Conservation (phyloP, 192 early-diverging fungal species). For the Endogone sp. region DNA sequence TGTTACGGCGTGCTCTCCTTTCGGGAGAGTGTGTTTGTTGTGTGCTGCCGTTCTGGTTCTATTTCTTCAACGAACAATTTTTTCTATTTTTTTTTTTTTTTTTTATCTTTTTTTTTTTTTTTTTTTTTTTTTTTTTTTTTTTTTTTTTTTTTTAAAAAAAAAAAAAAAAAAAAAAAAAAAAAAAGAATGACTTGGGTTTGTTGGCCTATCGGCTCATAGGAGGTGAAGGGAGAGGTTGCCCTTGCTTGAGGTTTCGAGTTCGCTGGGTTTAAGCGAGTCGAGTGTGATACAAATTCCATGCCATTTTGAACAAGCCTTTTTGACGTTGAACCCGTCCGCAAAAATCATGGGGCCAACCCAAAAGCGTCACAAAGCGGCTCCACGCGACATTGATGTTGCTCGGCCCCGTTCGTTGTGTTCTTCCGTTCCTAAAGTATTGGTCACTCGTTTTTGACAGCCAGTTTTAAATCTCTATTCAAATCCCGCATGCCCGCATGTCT, state of each 20-base stretch:
- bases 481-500: too few species aligned
- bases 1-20: neutral
- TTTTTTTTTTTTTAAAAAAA: conserved; percentile 4
- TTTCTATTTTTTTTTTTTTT: neutral
- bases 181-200: neutral
- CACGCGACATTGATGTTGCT: too few species aligned
- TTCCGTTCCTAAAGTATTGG: too few species aligned
- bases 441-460: too few species aligned
- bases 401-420: too few species aligned
- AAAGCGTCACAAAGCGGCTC: too few species aligned
- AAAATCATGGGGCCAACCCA: too few species aligned
- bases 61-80: neutral
- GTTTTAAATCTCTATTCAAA: too few species aligned
- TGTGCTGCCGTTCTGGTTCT: neutral
- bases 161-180: too few species aligned
- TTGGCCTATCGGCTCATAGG: neutral
- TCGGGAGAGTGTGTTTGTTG: neutral
- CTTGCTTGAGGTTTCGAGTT: neutral
- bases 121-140: neutral
- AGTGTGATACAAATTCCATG: neutral
- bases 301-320: too few species aligned
- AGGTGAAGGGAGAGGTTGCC: neutral
- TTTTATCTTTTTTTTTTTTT: conserved; percentile 1
- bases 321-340: too few species aligned
- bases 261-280: too few species aligned